Evolutionary conservation across 495 filamentous ascomycete genomes (phyloP), one percentile per base, ranked within the genome.

Genomic region (Penicillium fimorum): DNA sequence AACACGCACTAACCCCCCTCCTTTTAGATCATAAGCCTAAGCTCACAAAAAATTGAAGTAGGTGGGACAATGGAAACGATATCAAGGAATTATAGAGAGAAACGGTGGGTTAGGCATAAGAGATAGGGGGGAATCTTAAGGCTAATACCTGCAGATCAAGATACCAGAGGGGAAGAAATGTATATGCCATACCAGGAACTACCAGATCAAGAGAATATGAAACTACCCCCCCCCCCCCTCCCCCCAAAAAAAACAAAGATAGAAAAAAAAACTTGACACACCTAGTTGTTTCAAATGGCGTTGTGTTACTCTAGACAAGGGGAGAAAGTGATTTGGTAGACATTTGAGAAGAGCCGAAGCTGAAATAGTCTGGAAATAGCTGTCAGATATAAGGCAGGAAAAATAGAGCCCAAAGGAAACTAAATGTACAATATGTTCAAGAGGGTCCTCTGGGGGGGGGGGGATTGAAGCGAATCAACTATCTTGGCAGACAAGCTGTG

Each of bases 21-120:
- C 48, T 35, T 7, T 3, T 17, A 50, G 48, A 12, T 22, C 32
- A 50, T 40, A 22, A 29, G 22, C 24, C 27, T 6, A 25, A 47
- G 15, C 6, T 17, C 27, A 47, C 24, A 47, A 25, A 47, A 60
- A 47, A 57, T 27, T 27, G 4, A 7, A 27, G 25, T 27, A 46
- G 25, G 50, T 56, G 32, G 60, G 55, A 50, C 50, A 50, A 55
- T 43, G 25, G 25, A 27, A 27, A 51, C 35, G 50, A 60, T 55
- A 50, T 50, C 17, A 29, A 50, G 33, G 48, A 20, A 50, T 48
- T 32, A 20, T 48, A 50, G 47, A 35, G 11, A 35, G 12, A 15
- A 8, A 30, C 6, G 12, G 32, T 33, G 35, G 35, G n/a, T 9
- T 37, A n/a, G 33, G 33, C 13, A 37, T 6, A 7, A 38, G 35